Evolutionary conservation across 768 basidiomycete genomes (phyloP), one percentile per base, ranked within the genome.

Genomic region (Termitomyces sp.): DNA sequence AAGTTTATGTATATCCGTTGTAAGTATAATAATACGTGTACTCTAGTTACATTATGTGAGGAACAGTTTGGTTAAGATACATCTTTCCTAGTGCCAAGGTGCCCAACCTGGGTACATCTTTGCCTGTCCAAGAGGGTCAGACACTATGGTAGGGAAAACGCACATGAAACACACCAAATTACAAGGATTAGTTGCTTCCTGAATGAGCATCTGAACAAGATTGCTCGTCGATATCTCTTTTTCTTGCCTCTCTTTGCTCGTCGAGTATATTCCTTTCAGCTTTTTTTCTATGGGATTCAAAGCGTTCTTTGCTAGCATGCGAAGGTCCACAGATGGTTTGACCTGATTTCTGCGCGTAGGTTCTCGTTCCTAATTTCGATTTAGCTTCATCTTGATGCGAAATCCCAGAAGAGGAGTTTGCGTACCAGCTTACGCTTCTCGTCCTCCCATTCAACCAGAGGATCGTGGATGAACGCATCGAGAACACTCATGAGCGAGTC

Each of bases 391-490:
- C 38, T 17, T 2, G 8, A 6, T 19, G 19, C 12, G 31, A 23
- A 31, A 23, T 5, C 5, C 21, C 11, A 3, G 33, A 17, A 28
- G 30, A 12, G 21, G 30, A 23, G 42, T 23, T 17, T 14, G 60
- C 76, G 26, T 58, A 86, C 83, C 67, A 83, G 71, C 65, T 82
- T 87, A 14, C 85, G 80, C 59, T 84, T 85, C 67, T 90, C 85
- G 43, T 92, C 87, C 59, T 92, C 89, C 92, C 94, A 98, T 70
- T 98, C 96, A 33, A 95, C 88, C 3, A 99, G 79, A 1, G 97
- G 97, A 69, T 99, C 97, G 63, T 98, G 96, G 31, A 95, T 84
- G 68, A 98, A 98, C 1, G 97, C 92, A 66, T 98, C 96, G 40
- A 99, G 80, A 0, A 98, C 92, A 67, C 86, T 95, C 88, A 94